Conservation (phyloP, 2,329 filamentous ascomycete species). For the Penicillium frequentans region DNA sequence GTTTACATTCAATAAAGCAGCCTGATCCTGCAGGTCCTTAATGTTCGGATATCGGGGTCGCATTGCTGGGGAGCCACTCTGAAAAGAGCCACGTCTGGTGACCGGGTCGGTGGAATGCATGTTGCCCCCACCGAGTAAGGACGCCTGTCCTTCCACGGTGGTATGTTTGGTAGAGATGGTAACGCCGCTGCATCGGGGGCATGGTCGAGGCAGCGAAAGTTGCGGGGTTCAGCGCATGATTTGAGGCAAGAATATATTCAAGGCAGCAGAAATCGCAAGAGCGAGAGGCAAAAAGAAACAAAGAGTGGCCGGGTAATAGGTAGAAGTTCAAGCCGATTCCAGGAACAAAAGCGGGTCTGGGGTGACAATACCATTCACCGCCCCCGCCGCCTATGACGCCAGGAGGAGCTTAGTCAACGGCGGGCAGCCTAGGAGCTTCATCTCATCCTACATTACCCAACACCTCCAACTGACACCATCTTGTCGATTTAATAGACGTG, state of each 20-base stretch:
- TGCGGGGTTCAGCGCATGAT: conserved; percentile 28
- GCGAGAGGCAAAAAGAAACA: conserved; percentile 5
- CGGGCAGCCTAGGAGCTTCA: conserved; percentile 21
- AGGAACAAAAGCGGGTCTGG: conserved; percentile 24
- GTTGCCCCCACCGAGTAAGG: conserved; percentile 27
- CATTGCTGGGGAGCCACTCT: conserved; percentile 22
- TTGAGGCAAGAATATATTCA: neutral
- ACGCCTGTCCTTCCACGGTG: conserved; percentile 33
- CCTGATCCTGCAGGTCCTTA: conserved; percentile 43
- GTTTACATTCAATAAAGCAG: conserved; percentile 33
- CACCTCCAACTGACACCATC: conserved; percentile 22
- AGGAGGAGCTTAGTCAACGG: conserved; percentile 25
- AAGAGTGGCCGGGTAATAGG: conserved; percentile 6
- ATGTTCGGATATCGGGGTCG: conserved; percentile 38
- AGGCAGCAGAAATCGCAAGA: conserved; percentile 8
- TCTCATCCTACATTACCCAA: conserved; percentile 12
- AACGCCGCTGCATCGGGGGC: conserved; percentile 40
- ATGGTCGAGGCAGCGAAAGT: conserved; percentile 30
- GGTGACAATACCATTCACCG: conserved; percentile 31
- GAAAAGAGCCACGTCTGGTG: conserved; percentile 24
- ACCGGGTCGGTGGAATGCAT: conserved; percentile 29
- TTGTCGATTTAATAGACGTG: conserved; percentile 18
- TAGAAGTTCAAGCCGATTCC: conserved; percentile 3
- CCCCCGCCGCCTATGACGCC: conserved; percentile 36
- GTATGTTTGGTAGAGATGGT: conserved; percentile 35